Base-by-base conservation (phyloP, 2,329 filamentous ascomycete genomes). In the Beauveria sp. region DNA sequence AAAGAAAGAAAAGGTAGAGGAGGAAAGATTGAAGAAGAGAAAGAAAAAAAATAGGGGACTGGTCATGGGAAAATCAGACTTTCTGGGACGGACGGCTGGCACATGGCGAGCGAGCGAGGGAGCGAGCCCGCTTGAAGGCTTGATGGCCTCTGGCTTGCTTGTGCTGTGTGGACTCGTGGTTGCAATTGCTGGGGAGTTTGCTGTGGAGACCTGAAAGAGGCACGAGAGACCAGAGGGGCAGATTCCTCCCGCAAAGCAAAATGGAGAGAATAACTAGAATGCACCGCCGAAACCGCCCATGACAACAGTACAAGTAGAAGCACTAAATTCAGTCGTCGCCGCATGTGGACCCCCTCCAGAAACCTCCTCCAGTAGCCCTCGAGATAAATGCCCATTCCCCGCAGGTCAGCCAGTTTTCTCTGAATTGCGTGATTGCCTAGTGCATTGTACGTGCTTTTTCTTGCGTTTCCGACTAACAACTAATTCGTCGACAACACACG, bases 371-470 rank as follows among this genome's bases (percentile, higher is more conserved):
- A 61, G 59, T 61, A 50, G 53, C 18, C 59, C 53, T 28, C 58
- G 46, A 61, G 46, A 16, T 56, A 56, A 55, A 61, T 61, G 52
- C 30, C 54, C 48, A 59, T 66, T 67, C 67, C 68, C 68, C 67
- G 65, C 67, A 66, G 57, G 63, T 51, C 63, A 63, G 62, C 66
- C 62, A 67, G 63, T 65, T 62, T 66, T 61, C 28, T 61, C 65
- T 65, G 64, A 69, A 72, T 72, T 72, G 70, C 70, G 70, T 72
- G 70, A 72, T 72, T 67, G 67, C 63, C 66, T 72, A 72, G 68
- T 66, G 69, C 62, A 66, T 52, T 60, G 48, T 54, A 58, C 61
- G 59, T 61, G 59, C 59, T 61, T 61, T 55, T 41, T 16, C 16
- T 20, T 18, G 41, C 41, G 6, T 52, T 10, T 1, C 9, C 22